These are phyloP conservation scores for Amanita rubescens DNA, from an alignment of 768 basidiomycete genomes.

Conservation along the genomic window DNA sequence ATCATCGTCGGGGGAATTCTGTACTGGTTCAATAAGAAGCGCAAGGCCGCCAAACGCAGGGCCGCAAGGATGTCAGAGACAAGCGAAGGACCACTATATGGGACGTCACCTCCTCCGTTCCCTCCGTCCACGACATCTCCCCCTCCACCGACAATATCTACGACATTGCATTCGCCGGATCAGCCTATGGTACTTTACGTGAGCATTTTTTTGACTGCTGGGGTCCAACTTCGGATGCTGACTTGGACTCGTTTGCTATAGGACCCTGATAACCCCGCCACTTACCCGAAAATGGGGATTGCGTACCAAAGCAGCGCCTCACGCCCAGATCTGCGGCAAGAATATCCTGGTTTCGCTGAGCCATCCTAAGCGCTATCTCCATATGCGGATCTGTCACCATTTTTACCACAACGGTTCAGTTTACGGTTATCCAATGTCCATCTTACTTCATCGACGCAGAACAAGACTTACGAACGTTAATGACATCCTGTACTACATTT, in stretches of 20 bases:
- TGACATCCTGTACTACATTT: no score
- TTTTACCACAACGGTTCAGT: not conserved
- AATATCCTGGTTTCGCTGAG: not conserved
- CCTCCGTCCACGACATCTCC: not conserved
- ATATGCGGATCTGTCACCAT: not conserved
- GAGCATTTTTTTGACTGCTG: not conserved
- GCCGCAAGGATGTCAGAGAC: not conserved
- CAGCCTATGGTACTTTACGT: not conserved
- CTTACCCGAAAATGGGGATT: not conserved
- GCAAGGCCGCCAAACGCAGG: slow-evolving; percentile 16
- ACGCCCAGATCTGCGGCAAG: no score
- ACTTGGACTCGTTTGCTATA: not conserved
- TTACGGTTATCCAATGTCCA: no score
- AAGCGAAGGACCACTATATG: no score
- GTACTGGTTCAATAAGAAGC: slow-evolving; percentile 32
- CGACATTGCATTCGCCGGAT: not conserved
- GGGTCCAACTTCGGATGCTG: no score
- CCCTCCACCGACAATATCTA: no score
- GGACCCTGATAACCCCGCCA: not conserved
- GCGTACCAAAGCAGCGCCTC: no score
- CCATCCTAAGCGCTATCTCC: not conserved
- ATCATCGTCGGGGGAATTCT: slow-evolving; percentile 25
- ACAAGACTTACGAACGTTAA: no score
- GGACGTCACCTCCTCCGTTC: not conserved
- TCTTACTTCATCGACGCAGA: no score